Base-by-base conservation (phyloP, 225 moss, liverwort and hornwort species). In the Pseudoscleropodium purum region DNA sequence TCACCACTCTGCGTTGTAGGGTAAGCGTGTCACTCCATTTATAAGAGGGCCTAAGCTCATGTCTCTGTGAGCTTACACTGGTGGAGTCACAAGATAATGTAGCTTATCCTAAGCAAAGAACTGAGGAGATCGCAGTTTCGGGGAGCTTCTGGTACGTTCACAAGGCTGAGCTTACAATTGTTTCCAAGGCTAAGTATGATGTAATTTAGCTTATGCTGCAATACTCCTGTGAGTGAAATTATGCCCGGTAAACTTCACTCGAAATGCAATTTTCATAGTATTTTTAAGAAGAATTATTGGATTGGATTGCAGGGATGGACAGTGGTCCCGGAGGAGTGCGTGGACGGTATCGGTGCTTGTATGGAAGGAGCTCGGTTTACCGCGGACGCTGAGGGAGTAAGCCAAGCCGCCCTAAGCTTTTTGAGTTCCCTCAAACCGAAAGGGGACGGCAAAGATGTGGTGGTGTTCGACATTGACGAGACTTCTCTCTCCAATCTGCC, bases 401-500 rank as follows among this genome's bases (percentile, higher is more conserved):
- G 3, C 60, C 17, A 13, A 8, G 89, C 79, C 11, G 87, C 90
- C 15, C 12, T 84, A 10, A n/a, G 19, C 4, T 92, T 84, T 21
- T 31, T 91, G 52, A 9, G 47, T 7, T 62, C 90, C 20, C n/a
- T 91, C 2, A 79, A 72, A 27, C 75, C 43, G 14, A 17, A 6
- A 52, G 91, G 91, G 15, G 93, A 96, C 61, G 96, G 94, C 75
- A 90, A 92, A 76, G 94, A 96, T 82, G 91, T 96, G 54, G 92
- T 96, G 62, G 94, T 98, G 29, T 94, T 98, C 88, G 97, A 98
- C 91, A 74, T 98, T 68, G 97, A 98, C 80, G 97, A 98, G 90
- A 98, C 97, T 23, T 34, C 88, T 36, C 92, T 98, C 49, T 98
- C 97, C 59, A 96, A 96, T 87, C 82, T 98, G 41, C 94, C 93